Conservation (phyloP, 2,329 filamentous ascomycete species). For the Ophiostoma piceae region DNA sequence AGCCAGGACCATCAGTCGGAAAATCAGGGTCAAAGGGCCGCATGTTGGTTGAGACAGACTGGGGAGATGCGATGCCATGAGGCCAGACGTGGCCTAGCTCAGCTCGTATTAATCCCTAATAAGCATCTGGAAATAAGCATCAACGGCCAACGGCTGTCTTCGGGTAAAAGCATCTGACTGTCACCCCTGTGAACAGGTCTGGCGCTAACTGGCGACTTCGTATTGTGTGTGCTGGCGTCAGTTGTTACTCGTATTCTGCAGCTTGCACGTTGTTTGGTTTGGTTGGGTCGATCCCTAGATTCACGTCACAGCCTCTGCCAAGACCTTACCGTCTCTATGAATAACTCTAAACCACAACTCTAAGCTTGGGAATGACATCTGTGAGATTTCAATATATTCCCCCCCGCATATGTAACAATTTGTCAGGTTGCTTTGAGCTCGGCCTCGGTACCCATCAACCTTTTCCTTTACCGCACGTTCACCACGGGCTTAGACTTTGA, state of each 20-base stretch:
- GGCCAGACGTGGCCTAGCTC: background rate
- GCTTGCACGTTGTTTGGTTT: background rate
- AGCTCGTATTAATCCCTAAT: conserved; percentile 3
- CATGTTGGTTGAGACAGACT: background rate
- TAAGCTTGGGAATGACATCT: background rate
- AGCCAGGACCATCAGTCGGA: background rate
- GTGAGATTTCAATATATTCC: background rate
- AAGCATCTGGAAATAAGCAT: conserved; percentile 5
- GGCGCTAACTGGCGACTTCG: background rate
- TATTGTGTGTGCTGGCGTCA: conserved; percentile 5
- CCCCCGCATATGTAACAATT: background rate
- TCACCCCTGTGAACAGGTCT: background rate
- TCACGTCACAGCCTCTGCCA: background rate
- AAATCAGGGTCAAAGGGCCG: background rate
- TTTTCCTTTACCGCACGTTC: background rate
- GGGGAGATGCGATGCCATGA: background rate
- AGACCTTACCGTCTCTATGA: background rate
- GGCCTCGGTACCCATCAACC: background rate
- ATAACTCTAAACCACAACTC: background rate
- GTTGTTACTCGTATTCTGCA: background rate
- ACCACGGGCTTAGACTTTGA: background rate
- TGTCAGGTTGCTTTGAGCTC: background rate
- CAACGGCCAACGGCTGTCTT: background rate
- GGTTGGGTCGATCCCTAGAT: background rate
- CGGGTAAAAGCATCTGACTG: background rate